Base-by-base conservation (phyloP, 2,329 filamentous ascomycete species). In the Arthrocladium fulminans region DNA sequence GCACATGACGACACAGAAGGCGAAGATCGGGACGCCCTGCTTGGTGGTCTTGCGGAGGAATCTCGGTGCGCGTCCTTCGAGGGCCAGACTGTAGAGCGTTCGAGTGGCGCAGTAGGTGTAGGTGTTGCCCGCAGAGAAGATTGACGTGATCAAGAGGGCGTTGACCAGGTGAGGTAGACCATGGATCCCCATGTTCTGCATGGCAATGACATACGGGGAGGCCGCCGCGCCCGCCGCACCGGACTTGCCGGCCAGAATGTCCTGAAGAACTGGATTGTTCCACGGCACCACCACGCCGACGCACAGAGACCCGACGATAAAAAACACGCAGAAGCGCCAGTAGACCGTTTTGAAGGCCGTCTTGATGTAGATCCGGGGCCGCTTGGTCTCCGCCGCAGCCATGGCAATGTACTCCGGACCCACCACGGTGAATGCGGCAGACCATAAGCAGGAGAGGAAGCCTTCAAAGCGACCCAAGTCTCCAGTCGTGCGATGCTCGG, bases 341-440 rank as follows among this genome's bases (percentile, higher is more conserved):
- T 88, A 88, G 1, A 89, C 84, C 41, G 82, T 80, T 51, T 87
- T 87, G 65, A 80, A 88, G 1, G 86, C 86, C 32, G 76, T 79
- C 0, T 85, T 85, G 64, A 92, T 79, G 17, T 83, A 76, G 15
- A 67, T 68, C 10, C 84, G 78, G 0, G 84, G 84, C 55, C 86
- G 84, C 57, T 84, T 76, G 0, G 84, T 77, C 63, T 88, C 84
- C 15, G 81, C 83, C 1, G 83, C 83, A 5, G 75, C 71, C 74
- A 75, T 74, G 5, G 70, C 66, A 53, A 85, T 77, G 64, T 83
- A 83, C 57, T 85, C 81, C 0, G 80, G 80, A 0, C 82, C 81
- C 10, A 77, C 75, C 52, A 84, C 77, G 1, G 79, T 80, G 60
- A 86, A 84, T 30, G 78, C 77, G 2, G 83, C 82, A 52, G 80